A percentile compares a stretch with the other conserved stretches of the same genome.
phyloP scores from a whole-genome alignment of 345 rosid genomes.

The Crucihimalaya himalaica region DNA sequence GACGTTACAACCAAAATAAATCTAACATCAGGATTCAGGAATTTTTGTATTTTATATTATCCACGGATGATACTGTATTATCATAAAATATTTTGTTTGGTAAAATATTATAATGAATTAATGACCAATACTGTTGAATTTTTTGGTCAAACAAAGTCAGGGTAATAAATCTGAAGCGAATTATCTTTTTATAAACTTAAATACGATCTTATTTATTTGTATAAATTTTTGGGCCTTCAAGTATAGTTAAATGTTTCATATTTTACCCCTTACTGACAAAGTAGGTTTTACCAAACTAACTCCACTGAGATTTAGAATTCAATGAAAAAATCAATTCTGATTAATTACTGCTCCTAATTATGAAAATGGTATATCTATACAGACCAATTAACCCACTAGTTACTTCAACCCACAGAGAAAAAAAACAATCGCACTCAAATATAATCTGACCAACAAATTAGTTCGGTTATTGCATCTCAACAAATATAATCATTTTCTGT shows the following conservation, averaged over 20 bases:
- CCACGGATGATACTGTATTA: neutral
- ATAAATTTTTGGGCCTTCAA: neutral
- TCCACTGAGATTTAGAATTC: neutral
- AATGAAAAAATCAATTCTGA: neutral
- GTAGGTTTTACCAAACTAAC: neutral
- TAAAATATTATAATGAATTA: slow-evolving; percentile 6
- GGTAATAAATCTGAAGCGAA: neutral
- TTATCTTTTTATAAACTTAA: neutral
- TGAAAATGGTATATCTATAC: neutral
- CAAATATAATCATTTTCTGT: slow-evolving; percentile 35
- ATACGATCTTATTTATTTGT: neutral
- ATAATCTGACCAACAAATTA: slow-evolving; percentile 25
- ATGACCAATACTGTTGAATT: neutral
- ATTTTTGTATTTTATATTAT: neutral
- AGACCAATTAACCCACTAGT: neutral
- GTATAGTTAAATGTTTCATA: neutral
- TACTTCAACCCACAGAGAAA: neutral
- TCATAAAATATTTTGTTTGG: neutral
- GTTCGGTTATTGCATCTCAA: slow-evolving; percentile 38
- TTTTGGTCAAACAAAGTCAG: neutral
- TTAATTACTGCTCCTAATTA: neutral
- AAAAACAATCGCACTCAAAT: slow-evolving; percentile 28
- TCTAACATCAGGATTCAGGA: neutral
- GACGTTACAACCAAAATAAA: neutral
- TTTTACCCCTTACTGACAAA: neutral